These are phyloP conservation scores for Saccharomyces hybrid DNA, from an alignment of 1,139 yeast genomes.

Conservation along the genomic window DNA sequence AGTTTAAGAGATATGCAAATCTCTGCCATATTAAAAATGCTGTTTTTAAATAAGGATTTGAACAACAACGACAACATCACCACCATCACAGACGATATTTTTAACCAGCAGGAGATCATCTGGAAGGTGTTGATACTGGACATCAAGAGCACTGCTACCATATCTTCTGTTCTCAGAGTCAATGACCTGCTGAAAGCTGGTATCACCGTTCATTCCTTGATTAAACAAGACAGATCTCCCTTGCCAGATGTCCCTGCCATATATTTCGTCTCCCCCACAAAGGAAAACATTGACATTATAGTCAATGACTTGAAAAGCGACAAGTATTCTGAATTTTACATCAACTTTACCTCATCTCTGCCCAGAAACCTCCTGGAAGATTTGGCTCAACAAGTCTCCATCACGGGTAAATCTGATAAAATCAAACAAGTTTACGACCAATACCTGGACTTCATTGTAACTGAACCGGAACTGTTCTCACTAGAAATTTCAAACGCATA, in stretches of 20 bases:
- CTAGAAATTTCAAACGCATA: conserved; percentile 64
- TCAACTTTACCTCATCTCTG: conserved; percentile 80
- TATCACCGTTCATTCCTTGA: conserved; percentile 77
- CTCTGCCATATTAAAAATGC: conserved; percentile 70
- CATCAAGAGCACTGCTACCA: conserved; percentile 67
- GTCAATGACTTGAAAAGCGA: conserved; percentile 66
- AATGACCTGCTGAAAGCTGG: conserved; percentile 86
- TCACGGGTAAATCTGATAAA: conserved; percentile 57
- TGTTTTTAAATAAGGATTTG: conserved; percentile 58
- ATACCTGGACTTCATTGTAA: conserved; percentile 81
- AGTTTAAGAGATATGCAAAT: conserved; percentile 24
- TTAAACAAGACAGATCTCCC: conserved; percentile 64
- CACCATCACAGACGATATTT: conserved; percentile 40
- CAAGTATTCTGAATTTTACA: conserved; percentile 68
- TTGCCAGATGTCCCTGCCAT: conserved; percentile 92
- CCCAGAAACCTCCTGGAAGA: conserved; percentile 76
- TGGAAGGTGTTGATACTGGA: conserved; percentile 96
- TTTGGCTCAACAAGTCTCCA: conserved; percentile 75
- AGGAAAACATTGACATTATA: conserved; percentile 60
- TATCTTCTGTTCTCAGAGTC: conserved; percentile 84
- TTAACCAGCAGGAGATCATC: conserved; percentile 48
- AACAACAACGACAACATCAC: conserved; percentile 1
- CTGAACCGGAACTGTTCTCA: conserved; percentile 86
- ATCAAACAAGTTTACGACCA: conserved; percentile 91
- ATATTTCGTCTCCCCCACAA: conserved; percentile 84